These are phyloP conservation scores for Osmozyma mogii DNA, from an alignment of 805 yeast genomes.

Conservation along the genomic window DNA sequence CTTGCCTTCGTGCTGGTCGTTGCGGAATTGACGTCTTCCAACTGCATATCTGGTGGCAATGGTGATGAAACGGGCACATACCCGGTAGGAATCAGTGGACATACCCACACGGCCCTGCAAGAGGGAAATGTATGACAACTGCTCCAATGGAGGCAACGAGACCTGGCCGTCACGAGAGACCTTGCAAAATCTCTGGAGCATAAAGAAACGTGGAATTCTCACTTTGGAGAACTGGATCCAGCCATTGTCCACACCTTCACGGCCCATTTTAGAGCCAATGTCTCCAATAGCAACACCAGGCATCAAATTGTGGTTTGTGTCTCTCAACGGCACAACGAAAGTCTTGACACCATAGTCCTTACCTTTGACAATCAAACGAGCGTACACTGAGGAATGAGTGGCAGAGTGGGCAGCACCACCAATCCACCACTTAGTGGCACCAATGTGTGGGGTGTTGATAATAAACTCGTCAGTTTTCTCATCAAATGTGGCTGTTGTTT, in stretches of 20 bases:
- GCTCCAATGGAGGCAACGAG: conserved; percentile 37
- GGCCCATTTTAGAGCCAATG: conserved; percentile 42
- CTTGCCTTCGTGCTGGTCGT: no score
- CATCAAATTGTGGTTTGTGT: conserved; percentile 32
- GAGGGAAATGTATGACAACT: conserved; percentile 35
- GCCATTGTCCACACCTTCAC: conserved; percentile 42
- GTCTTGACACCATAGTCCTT: conserved; percentile 41
- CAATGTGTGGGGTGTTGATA: conserved; percentile 39
- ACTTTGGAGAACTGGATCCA: conserved; percentile 41
- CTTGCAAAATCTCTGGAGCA: conserved; percentile 39
- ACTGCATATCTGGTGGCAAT: conserved; percentile 39
- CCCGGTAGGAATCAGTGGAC: conserved; percentile 37
- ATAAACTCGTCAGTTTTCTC: conserved; percentile 33
- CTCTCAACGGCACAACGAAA: conserved; percentile 39
- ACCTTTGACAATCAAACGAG: conserved; percentile 36
- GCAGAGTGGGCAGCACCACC: conserved; percentile 44
- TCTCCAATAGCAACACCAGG: conserved; percentile 41
- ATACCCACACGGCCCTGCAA: conserved; percentile 39
- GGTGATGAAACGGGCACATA: conserved; percentile 34
- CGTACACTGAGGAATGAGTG: conserved; percentile 34
- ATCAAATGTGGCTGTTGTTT: conserved; percentile 28
- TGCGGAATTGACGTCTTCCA: conserved; percentile 37
- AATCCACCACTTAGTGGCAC: conserved; percentile 46
- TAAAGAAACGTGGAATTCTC: conserved; percentile 36
- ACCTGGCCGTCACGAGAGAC: conserved; percentile 35